A percentile compares a stretch with the other conserved stretches of the same genome.
Conservation (phyloP, 768 basidiomycete species). For the Tylopilus balloui region DNA sequence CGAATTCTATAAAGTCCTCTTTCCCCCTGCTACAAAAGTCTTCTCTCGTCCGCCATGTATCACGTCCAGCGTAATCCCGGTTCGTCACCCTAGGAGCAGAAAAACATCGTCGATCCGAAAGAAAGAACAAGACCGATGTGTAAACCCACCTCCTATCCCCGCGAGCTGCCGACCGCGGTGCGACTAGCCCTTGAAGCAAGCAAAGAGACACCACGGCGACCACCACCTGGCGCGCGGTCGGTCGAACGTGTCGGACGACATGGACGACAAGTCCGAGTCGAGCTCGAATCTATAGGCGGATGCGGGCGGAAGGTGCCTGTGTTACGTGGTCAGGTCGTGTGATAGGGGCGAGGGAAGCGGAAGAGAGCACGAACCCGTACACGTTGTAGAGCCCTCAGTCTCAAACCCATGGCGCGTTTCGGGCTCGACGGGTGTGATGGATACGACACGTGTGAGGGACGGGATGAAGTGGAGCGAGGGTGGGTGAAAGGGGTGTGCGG, state of each 20-base stretch:
- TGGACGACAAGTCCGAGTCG: conserved; percentile 25
- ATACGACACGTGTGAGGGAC: neutral
- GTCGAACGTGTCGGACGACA: conserved; percentile 24
- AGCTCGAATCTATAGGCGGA: conserved; percentile 20
- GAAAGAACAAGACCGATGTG: neutral
- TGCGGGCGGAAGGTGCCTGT: conserved; percentile 7
- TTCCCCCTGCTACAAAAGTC: neutral
- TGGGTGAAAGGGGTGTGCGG: neutral
- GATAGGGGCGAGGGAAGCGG: neutral
- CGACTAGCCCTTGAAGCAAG: conserved; percentile 27
- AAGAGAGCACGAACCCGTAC: conserved; percentile 4
- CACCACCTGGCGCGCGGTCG: conserved; percentile 21
- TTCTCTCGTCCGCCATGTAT: neutral
- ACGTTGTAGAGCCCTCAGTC: conserved; percentile 5
- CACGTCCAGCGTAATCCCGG: neutral
- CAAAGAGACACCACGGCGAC: conserved; percentile 10
- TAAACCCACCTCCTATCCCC: conserved; percentile 5
- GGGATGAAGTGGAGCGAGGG: neutral
- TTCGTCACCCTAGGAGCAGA: too few species aligned
- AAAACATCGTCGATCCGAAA: too few species aligned
- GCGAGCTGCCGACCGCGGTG: neutral
- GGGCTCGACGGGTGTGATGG: neutral
- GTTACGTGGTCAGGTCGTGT: neutral
- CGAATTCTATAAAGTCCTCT: neutral
- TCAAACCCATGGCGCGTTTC: conserved; percentile 6